Evolutionary conservation across 2,329 filamentous ascomycete genomes (phyloP).

Genomic region (Tolypocladium amazonense): DNA sequence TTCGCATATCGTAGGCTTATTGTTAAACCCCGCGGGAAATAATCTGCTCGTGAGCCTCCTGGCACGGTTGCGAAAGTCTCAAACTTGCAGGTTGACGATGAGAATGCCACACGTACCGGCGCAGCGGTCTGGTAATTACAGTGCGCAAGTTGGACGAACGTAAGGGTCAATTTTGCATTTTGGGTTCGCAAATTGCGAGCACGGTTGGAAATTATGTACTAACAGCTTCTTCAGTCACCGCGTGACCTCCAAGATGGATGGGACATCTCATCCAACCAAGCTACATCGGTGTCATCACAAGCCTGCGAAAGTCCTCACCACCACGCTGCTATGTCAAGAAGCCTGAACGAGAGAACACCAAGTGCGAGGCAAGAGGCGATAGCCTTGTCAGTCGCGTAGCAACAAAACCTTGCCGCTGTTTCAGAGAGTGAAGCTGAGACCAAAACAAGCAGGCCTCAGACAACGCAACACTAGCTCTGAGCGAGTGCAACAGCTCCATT

Average conservation of each 20-base stretch:
- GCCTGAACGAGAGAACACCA: not conserved
- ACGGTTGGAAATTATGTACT: not conserved
- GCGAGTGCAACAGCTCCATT: not conserved
- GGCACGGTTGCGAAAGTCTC: too few species aligned
- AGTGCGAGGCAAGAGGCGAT: not conserved
- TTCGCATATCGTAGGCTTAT: too few species aligned
- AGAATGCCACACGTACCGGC: too few species aligned
- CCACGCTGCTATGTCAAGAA: not conserved
- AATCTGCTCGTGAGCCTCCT: too few species aligned
- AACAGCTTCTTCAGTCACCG: not conserved
- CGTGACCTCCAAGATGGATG: not conserved
- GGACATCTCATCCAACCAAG: not conserved
- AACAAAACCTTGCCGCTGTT: too few species aligned
- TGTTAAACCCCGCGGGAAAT: too few species aligned
- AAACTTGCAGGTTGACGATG: too few species aligned
- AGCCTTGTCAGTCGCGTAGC: too few species aligned
- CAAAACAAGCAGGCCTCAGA: too few species aligned
- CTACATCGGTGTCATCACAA: not conserved
- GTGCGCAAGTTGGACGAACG: not conserved
- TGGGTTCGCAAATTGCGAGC: not conserved
- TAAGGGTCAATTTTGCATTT: not conserved
- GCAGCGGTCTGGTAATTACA: not conserved
- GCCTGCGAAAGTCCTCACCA: not conserved
- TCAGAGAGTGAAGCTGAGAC: too few species aligned
- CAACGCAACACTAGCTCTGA: not conserved